These are phyloP conservation scores for Garcia nutans DNA, from an alignment of 345 rosid genomes.

Conservation along the genomic window DNA sequence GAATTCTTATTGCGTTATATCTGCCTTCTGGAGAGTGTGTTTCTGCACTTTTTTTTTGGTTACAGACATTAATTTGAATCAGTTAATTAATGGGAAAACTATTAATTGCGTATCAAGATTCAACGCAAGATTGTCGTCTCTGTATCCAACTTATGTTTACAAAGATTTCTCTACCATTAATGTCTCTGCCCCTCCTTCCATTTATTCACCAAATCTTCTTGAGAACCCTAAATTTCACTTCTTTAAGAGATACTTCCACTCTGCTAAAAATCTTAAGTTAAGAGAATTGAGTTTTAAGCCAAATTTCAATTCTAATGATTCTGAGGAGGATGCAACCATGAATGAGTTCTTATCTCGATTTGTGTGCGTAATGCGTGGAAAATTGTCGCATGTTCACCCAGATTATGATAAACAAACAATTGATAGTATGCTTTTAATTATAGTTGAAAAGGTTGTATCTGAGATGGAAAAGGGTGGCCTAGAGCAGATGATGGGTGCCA, in stretches of 20 bases:
- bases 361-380: conserved; percentile 78
- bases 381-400: conserved; percentile 56
- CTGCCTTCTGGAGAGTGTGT: neutral
- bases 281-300: neutral
- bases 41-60: neutral
- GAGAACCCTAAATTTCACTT: neutral
- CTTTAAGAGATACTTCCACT: conserved; percentile 14
- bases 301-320: conserved; percentile 28
- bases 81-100: conserved; percentile 15
- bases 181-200: neutral
- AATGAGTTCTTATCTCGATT: conserved; percentile 81
- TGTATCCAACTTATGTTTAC: neutral
- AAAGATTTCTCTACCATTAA: conserved; percentile 16
- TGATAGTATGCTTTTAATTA: conserved; percentile 71
- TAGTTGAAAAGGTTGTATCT: conserved; percentile 63
- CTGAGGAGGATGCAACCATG: conserved; percentile 44
- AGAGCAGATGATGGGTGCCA: conserved; percentile 36
- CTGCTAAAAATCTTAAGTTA: neutral
- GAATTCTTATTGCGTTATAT: neutral
- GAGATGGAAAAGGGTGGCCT: conserved; percentile 69
- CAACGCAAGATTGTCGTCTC: conserved; percentile 9
- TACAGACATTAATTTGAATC: conserved; percentile 21
- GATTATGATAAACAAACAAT: conserved; percentile 58
- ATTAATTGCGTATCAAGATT: conserved; percentile 10
- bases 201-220: neutral